phyloP scores from a whole-genome alignment of 176 grass and related monocot species.

The Carex parvula region DNA sequence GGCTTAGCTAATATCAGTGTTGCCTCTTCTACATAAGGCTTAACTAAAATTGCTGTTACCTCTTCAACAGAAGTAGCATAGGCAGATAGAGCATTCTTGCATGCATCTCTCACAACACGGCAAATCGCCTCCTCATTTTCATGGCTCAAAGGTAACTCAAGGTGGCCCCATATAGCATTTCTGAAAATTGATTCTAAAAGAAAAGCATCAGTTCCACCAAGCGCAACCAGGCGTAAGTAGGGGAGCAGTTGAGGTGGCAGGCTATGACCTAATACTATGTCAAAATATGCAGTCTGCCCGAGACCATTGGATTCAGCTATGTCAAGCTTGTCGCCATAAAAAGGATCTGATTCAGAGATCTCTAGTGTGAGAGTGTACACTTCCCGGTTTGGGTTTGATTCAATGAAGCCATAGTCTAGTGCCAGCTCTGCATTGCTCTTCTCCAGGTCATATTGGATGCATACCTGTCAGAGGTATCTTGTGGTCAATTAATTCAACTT shows the following conservation, averaged over 20 bases:
- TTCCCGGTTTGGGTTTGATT: conserved; percentile 62
- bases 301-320: conserved; percentile 86
- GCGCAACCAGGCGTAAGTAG: conserved; percentile 74
- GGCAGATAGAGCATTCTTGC: conserved; percentile 64
- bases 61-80: conserved; percentile 81
- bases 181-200: conserved; percentile 88
- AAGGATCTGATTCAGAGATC: conserved; percentile 83
- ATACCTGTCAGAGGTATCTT: conserved; percentile 47
- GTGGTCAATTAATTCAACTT: not conserved
- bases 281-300: conserved; percentile 78
- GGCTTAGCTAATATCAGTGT: not conserved
- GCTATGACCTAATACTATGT: conserved; percentile 50
- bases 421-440: conserved; percentile 95
- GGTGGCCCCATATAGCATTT: conserved; percentile 79
- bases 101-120: conserved; percentile 66
- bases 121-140: conserved; percentile 92
- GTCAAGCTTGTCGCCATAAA: conserved; percentile 87
- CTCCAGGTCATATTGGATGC: conserved; percentile 67
- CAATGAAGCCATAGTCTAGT: conserved; percentile 77
- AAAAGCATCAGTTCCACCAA: conserved; percentile 93
- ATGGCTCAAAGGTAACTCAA: conserved; percentile 79
- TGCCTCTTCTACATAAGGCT: not conserved
- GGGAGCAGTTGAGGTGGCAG: conserved; percentile 71
- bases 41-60: conserved; percentile 33
- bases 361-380: conserved; percentile 77